Percentiles rank a stretch among this genome's conserved stretches.
Evolutionary conservation across 2,329 filamentous ascomycete species (phyloP).

Genomic region (Talaromyces sp.): DNA sequence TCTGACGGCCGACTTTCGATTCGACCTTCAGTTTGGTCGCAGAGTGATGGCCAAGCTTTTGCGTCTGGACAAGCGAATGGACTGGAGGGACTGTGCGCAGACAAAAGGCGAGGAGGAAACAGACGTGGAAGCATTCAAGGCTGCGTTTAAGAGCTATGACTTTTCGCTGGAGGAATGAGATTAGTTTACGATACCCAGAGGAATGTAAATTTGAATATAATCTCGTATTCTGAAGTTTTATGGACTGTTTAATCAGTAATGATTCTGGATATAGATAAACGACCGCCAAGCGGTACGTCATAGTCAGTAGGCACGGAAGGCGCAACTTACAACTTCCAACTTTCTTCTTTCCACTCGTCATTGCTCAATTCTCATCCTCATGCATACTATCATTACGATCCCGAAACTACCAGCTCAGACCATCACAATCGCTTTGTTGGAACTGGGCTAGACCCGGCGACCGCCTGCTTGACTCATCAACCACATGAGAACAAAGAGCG

Average conservation of each 20-base stretch:
- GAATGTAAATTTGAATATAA: not conserved
- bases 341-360: not conserved
- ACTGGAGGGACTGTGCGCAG: slow-evolving; percentile 83
- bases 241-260: not conserved
- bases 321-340: not conserved
- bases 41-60: slow-evolving; percentile 84
- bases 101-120: slow-evolving; percentile 68
- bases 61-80: slow-evolving; percentile 66
- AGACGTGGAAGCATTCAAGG: slow-evolving; percentile 74
- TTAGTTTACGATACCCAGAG: not conserved
- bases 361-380: not conserved
- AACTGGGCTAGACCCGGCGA: not conserved
- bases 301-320: not conserved
- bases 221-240: too few species aligned
- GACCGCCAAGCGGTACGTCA: not conserved
- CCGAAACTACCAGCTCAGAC: not conserved
- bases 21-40: slow-evolving; percentile 86
- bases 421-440: not conserved
- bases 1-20: slow-evolving; percentile 64
- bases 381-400: not conserved
- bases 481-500: not conserved
- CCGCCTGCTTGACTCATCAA: not conserved
- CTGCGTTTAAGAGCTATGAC: slow-evolving; percentile 78
- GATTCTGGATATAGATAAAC: not conserved
- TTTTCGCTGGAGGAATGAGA: slow-evolving; percentile 54